Conservation (phyloP, 2,329 filamentous ascomycete species). For the Cercospora sp. region DNA sequence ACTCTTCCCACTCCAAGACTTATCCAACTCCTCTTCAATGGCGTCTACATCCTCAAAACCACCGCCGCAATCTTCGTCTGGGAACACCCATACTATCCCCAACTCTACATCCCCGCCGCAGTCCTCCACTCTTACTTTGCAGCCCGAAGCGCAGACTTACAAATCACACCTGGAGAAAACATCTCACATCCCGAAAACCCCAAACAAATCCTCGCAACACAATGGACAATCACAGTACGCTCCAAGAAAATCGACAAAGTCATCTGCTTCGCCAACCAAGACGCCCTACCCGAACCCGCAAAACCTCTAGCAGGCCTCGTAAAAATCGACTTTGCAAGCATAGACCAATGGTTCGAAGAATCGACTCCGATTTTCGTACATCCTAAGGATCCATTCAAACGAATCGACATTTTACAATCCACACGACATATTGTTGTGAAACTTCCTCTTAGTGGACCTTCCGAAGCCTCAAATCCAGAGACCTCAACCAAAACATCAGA, state of each 20-base stretch:
- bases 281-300: conserved; percentile 20
- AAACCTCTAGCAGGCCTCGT: conserved; percentile 26
- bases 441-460: conserved; percentile 44
- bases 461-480: not conserved
- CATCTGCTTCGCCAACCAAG: conserved; percentile 24
- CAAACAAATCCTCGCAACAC: conserved; percentile 25
- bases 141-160: conserved; percentile 14
- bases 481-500: not conserved
- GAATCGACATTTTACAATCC: conserved; percentile 62
- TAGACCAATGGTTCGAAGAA: conserved; percentile 58
- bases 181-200: conserved; percentile 21
- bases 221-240: conserved; percentile 29
- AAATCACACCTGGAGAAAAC: conserved; percentile 27
- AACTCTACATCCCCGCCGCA: conserved; percentile 40
- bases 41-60: conserved; percentile 39
- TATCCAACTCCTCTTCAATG: conserved; percentile 38
- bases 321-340: conserved; percentile 31
- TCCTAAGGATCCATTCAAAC: conserved; percentile 67
- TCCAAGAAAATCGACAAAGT: conserved; percentile 24
- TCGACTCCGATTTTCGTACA: conserved; percentile 61
- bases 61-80: conserved; percentile 40
- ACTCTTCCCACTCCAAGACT: conserved; percentile 36
- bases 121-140: conserved; percentile 21
- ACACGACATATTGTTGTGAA: conserved; percentile 55
- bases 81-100: conserved; percentile 49